A percentile compares a stretch with the other conserved stretches of the same genome.
Conservation (phyloP, 345 rosid genomes). For the Lagerstroemia speciosa region DNA sequence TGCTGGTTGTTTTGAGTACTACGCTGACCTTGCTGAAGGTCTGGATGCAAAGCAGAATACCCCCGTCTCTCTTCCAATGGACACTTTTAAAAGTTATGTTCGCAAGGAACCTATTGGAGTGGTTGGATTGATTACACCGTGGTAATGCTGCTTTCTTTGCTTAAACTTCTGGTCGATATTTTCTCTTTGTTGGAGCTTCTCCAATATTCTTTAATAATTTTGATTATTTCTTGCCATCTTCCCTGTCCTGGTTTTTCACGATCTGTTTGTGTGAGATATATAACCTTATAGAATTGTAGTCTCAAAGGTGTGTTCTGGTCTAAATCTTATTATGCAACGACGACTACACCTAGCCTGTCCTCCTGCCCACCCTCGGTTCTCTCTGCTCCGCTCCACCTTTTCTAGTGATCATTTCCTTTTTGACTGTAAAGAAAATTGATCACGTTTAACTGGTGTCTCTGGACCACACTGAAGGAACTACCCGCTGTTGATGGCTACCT, state of each 20-base stretch:
- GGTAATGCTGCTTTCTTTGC: slow-evolving; percentile 35
- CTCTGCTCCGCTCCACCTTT: no score
- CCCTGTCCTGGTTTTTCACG: neutral
- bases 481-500: slow-evolving; percentile 82
- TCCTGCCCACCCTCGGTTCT: no score
- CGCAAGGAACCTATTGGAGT: slow-evolving; percentile 94
- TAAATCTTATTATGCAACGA: neutral
- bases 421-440: neutral
- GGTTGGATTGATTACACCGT: slow-evolving; percentile 90
- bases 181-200: neutral
- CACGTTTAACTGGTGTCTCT: neutral
- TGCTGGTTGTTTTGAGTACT: slow-evolving; percentile 90
- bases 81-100: slow-evolving; percentile 62
- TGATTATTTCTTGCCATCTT: neutral
- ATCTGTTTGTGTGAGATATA: neutral
- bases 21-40: slow-evolving; percentile 93
- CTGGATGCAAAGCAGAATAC: slow-evolving; percentile 83
- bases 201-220: neutral
- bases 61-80: slow-evolving; percentile 80
- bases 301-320: neutral
- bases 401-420: neutral
- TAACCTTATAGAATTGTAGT: neutral
- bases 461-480: slow-evolving; percentile 62
- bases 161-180: neutral
- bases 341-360: no score